Base-by-base conservation (phyloP, 2,329 filamentous ascomycete genomes). In the Scolecobasidium constrictum region DNA sequence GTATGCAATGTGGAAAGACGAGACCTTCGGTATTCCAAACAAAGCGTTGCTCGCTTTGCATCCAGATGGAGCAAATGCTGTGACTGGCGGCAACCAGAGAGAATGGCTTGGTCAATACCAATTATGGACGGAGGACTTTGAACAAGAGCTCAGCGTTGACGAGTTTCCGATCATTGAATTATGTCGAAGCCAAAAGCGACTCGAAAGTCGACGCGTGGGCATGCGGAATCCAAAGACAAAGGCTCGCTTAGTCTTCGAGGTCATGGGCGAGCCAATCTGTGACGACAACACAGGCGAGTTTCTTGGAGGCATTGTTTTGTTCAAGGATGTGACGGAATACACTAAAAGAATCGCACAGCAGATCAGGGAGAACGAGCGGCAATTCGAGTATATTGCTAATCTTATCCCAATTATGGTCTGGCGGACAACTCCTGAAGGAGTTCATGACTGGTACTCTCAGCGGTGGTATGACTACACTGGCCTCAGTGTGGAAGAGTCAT, bases 391-490 rank as follows among this genome's bases (percentile, higher is more conserved):
- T 58, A 86, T 88, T 38, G 84, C 81, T 49, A 83, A 88, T 49
- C 81, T 66, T 50, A 63, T 68, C 42, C 64, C 64, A 1, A 57
- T 63, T 35, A 63, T 73, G 60, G 78, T 88, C 4, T 90, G 83
- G 82, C 86, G 81, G 0, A 75, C 83, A 0, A 77, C 63, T 0
- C 70, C 81, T 0, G 73, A 81, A 13, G 83, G 84, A 0, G 51
- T 65, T 19, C 71, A 77, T 50, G 83, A 88, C 52, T 88, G 85
- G 61, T 88, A 81, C 58, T 84, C 82, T 46, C 73, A 76, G 37
- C 67, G 79, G n/a, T 90, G 83, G 81, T 85, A 84, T 53, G 72
- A 76, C n/a, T 88, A 84, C 52, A 88, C 84, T 0, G 81, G 84
- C 0, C 60, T 86, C 18, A 71, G 69, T 0, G 66, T 69, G 7